Conservation (phyloP, 202 grass and related monocot species). For the Digitaria exilis region DNA sequence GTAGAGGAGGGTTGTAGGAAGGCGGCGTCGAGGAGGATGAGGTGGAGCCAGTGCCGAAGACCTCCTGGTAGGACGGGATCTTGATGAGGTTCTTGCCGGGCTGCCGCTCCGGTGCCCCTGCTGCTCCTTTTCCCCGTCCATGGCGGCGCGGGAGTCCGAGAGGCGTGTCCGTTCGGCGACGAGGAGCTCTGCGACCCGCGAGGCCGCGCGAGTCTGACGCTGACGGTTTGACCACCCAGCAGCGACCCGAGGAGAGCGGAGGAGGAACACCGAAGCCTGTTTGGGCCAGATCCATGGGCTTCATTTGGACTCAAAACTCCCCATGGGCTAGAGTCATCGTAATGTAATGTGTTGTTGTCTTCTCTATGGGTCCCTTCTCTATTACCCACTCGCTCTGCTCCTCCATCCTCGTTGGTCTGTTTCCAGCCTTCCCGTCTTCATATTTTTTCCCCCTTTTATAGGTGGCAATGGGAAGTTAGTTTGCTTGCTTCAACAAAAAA, state of each 20-base stretch:
- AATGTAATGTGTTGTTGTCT: too few species aligned
- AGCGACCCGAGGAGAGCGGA: too few species aligned
- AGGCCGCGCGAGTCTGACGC: not conserved
- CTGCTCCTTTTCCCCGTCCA: slow-evolving; percentile 44
- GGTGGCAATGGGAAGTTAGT: too few species aligned
- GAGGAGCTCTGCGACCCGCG: slow-evolving; percentile 15
- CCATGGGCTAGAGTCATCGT: not conserved
- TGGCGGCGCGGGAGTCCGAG: slow-evolving; percentile 19
- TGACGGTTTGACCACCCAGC: not conserved
- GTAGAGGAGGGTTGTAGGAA: slow-evolving; percentile 60
- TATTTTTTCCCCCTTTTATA: too few species aligned
- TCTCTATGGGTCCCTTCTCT: too few species aligned
- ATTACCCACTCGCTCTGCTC: too few species aligned
- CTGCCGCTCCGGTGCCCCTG: slow-evolving; percentile 23
- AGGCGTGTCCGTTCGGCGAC: not conserved
- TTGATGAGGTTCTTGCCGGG: slow-evolving; percentile 69
- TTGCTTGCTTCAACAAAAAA: too few species aligned
- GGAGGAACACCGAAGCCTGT: too few species aligned
- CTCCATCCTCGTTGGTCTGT: too few species aligned
- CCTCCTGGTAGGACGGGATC: slow-evolving; percentile 96
- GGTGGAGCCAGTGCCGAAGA: slow-evolving; percentile 47
- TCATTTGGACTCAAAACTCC: not conserved
- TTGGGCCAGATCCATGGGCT: not conserved
- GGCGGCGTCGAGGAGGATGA: slow-evolving; percentile 42
- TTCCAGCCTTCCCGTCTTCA: too few species aligned